These are phyloP conservation scores for Pyrus betulifolia DNA, from an alignment of 306 rosid species.

Conservation along the genomic window DNA sequence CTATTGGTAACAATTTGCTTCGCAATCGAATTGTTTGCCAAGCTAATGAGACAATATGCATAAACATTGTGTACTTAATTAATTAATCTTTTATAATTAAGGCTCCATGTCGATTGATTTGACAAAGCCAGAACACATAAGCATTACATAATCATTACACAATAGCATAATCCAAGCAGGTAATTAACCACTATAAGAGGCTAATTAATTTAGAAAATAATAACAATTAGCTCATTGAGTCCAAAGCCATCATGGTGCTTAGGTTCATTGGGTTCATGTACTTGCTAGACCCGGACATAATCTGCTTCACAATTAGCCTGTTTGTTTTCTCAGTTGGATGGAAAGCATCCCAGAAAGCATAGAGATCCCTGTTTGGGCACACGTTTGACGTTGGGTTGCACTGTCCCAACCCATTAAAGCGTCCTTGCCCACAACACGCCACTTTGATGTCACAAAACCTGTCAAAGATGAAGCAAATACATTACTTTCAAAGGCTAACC, in stretches of 20 bases:
- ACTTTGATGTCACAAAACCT: slow-evolving; percentile 52
- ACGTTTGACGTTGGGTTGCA: slow-evolving; percentile 31
- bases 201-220: not conserved
- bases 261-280: slow-evolving; percentile 51
- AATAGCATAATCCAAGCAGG: not conserved
- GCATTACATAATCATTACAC: not conserved
- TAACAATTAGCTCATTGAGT: slow-evolving; percentile 13
- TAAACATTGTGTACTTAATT: not conserved
- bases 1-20: too few species aligned
- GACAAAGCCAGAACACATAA: not conserved
- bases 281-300: slow-evolving; percentile 31
- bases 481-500: not conserved
- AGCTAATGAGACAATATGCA: not conserved
- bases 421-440: slow-evolving; percentile 75
- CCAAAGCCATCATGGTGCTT: slow-evolving; percentile 45
- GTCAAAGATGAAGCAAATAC: not conserved
- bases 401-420: slow-evolving; percentile 47
- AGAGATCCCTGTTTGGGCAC: slow-evolving; percentile 36
- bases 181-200: not conserved
- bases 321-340: slow-evolving; percentile 53
- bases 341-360: slow-evolving; percentile 50
- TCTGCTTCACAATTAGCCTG: slow-evolving; percentile 26
- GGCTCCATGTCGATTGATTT: not conserved
- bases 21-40: not conserved
- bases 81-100: not conserved